Evolutionary conservation across 805 yeast genomes (phyloP), one percentile per base, ranked within the genome.

Genomic region (Phaffomyces opuntiae): DNA sequence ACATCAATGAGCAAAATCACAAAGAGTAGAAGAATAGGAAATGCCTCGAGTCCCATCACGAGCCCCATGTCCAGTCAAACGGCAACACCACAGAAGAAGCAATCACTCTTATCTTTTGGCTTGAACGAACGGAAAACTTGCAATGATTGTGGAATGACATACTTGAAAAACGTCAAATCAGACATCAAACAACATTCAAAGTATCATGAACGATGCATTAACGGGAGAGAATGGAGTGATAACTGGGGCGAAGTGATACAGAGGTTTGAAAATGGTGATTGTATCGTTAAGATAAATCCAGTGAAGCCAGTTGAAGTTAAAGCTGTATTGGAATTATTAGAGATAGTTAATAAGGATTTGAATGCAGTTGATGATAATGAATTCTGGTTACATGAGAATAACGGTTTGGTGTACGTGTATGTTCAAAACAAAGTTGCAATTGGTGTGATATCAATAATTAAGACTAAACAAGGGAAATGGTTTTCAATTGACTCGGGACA

Each of bases 401-500:
- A 50, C 9, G 81, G 81, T 0, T 66, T 64, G 35, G 73, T 80
- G 1, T 82, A 74, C 53, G 64, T 81, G 4, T 74, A 73, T 42
- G 59, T 81, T 4, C 63, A 66, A 36, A 60, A 68, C 17, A 66
- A 63, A 12, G 60, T 68, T 36, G 80, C 81, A 0, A 69, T 83
- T 2, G 89, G 84, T 0, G 54, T 81, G 2, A 68, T 80, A 9
- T 72, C 80, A 2, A 70, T 80, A 1, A 86, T 81, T 41, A 63
- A 69, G 31, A 62, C 70, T 1, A 47, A 35, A 5, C 65, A 66
- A 36, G 77, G 83, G 0, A 61, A 73, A 34, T 83, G 90, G 90
- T 76, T 81, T 78, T 63, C 80, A 0, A 59, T 69, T 44, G 73
- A 72, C 3, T 70, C 76, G 3, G 81, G 79, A 4, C 53, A 61